These are phyloP conservation scores for Malus hybrid DNA, from an alignment of 331 rosid species.

Conservation along the genomic window DNA sequence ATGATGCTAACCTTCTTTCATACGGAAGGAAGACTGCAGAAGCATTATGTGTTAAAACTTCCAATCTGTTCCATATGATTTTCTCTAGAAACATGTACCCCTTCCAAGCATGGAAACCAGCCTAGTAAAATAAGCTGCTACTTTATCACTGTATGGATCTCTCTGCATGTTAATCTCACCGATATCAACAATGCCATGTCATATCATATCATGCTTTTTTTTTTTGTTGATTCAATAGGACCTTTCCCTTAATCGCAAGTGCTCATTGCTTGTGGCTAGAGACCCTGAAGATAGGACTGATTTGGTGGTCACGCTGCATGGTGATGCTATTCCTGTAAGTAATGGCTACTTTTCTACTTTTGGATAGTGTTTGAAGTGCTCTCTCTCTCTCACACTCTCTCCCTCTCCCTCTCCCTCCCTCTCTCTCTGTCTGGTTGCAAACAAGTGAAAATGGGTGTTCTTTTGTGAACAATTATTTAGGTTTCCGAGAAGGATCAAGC, in stretches of 20 bases:
- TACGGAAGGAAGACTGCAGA: neutral
- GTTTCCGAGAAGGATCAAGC: constrained; percentile 62
- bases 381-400: neutral
- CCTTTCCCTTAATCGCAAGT: constrained; percentile 60
- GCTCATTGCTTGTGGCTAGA: constrained; percentile 84
- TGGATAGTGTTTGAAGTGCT: neutral
- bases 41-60: neutral
- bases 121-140: neutral
- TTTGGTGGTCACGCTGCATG: constrained; percentile 75
- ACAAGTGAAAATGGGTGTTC: neutral
- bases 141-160: neutral
- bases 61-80: neutral
- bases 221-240: constrained; percentile 41
- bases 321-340: constrained; percentile 80
- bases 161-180: neutral
- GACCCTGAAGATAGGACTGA: constrained; percentile 92
- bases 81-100: neutral
- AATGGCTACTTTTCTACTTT: constrained; percentile 10
- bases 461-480: constrained; percentile 24
- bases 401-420: neutral
- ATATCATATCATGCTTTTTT: neutral
- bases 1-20: neutral
- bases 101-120: neutral
- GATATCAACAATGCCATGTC: neutral
- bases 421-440: neutral